A percentile compares a stretch with the other conserved stretches of the same genome.
These are phyloP conservation scores for Setomelanomma holmii DNA, from an alignment of 2,329 filamentous ascomycete genomes.

Conservation along the genomic window DNA sequence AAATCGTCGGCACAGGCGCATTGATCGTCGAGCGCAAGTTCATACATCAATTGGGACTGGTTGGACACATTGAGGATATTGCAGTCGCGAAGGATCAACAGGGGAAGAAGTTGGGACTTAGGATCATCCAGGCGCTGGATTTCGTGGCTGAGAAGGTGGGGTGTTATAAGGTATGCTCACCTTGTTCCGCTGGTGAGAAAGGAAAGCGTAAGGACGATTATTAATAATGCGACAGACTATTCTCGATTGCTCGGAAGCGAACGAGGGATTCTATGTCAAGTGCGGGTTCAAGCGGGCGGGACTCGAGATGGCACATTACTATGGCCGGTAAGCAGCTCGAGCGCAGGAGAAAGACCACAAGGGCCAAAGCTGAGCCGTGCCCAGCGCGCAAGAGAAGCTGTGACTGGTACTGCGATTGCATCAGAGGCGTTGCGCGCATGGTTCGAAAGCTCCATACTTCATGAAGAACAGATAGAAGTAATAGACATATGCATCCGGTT, in stretches of 20 bases:
- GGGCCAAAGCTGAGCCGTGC: not conserved
- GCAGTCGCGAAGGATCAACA: conserved; percentile 94
- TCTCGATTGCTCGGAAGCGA: conserved; percentile 92
- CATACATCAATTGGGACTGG: conserved; percentile 80
- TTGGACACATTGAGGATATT: conserved; percentile 98
- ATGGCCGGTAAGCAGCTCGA: conserved; percentile 49
- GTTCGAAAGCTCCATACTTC: too few relatives aligned
- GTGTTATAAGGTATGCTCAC: conserved; percentile 77
- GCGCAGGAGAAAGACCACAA: too few relatives aligned
- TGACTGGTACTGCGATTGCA: conserved; percentile 9
- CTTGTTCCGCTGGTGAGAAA: too few relatives aligned
- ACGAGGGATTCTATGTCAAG: conserved; percentile 98
- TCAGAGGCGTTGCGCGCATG: conserved; percentile 5
- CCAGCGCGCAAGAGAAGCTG: not conserved
- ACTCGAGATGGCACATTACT: conserved; percentile 96
- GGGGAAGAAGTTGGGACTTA: conserved; percentile 92
- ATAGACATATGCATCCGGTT: not conserved
- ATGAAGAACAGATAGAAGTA: not conserved
- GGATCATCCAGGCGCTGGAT: conserved; percentile 93
- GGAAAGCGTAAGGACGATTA: not conserved
- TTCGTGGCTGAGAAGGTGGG: conserved; percentile 85
- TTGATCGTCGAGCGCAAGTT: conserved; percentile 95
- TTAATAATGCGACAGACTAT: conserved; percentile 69
- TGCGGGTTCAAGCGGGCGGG: conserved; percentile 93
- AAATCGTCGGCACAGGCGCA: conserved; percentile 88